These are phyloP conservation scores for Rehmannia glutinosa DNA, from an alignment of 257 asterid genomes.

Conservation along the genomic window DNA sequence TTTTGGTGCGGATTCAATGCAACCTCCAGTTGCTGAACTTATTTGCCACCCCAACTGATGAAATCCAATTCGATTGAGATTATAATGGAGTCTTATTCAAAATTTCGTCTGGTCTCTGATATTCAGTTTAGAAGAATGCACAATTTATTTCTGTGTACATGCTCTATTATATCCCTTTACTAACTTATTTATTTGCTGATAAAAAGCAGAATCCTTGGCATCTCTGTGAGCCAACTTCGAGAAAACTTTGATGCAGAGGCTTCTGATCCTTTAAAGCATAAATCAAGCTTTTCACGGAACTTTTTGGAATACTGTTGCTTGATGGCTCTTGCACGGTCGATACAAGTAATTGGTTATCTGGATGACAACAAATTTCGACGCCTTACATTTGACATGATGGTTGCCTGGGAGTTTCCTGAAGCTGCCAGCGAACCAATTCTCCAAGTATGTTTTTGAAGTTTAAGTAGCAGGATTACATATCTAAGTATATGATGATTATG, in stretches of 20 bases:
- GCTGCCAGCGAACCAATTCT: constrained; percentile 51
- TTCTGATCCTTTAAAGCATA: constrained; percentile 58
- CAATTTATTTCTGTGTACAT: constrained; percentile 1
- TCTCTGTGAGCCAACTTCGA: constrained; percentile 62
- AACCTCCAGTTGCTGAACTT: constrained; percentile 1
- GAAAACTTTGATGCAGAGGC: constrained; percentile 74
- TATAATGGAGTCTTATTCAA: neutral
- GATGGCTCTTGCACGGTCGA: constrained; percentile 71
- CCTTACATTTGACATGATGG: constrained; percentile 95
- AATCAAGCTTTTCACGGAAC: constrained; percentile 62
- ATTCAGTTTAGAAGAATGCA: neutral
- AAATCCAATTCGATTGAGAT: neutral
- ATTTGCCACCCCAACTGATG: neutral
- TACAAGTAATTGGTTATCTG: constrained; percentile 65
- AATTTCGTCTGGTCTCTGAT: neutral
- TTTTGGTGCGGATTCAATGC: neutral
- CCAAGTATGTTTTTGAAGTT: constrained; percentile 41
- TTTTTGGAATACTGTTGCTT: constrained; percentile 90
- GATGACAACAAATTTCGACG: constrained; percentile 84
- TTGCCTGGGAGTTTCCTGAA: constrained; percentile 89
- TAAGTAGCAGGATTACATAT: neutral
- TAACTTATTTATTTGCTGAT: neutral
- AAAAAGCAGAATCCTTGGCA: constrained; percentile 65
- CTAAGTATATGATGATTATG: neutral
- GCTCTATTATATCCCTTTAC: neutral